These are phyloP conservation scores for Larix sibirica DNA, from an alignment of 83 land plant genomes.

Conservation along the genomic window DNA sequence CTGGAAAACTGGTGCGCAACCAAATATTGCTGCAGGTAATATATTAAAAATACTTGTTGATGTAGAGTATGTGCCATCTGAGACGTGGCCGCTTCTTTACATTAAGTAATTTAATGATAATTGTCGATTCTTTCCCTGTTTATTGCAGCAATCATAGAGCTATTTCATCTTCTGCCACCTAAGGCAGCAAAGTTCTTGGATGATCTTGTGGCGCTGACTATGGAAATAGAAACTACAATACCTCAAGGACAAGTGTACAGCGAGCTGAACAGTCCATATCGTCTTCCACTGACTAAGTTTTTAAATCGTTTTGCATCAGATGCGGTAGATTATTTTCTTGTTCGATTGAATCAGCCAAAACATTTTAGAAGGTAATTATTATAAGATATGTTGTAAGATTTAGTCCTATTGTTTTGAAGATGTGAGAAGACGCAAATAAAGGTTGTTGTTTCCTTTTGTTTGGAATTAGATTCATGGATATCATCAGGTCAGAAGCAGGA, in stretches of 20 bases:
- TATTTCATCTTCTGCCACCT: slow-evolving; percentile 93
- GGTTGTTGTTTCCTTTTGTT: slow-evolving; percentile 5
- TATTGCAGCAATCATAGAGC: slow-evolving; percentile 95
- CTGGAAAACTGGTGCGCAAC: slow-evolving; percentile 98
- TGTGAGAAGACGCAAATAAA: neutral
- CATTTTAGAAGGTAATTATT: slow-evolving; percentile 81
- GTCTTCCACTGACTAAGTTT: slow-evolving; percentile 91
- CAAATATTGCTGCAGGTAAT: slow-evolving; percentile 97
- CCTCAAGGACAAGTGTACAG: slow-evolving; percentile 95
- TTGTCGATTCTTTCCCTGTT: neutral
- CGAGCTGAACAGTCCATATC: slow-evolving; percentile 98
- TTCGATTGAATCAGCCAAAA: slow-evolving; percentile 73
- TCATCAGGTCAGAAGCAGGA: slow-evolving; percentile 93
- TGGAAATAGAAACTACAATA: slow-evolving; percentile 90
- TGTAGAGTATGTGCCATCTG: neutral
- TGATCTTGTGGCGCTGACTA: slow-evolving; percentile 83
- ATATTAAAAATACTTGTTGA: neutral
- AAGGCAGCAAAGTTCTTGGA: slow-evolving; percentile 96
- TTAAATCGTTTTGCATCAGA: slow-evolving; percentile 88
- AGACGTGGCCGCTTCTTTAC: neutral
- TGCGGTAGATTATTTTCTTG: slow-evolving; percentile 96
- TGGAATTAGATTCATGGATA: slow-evolving; percentile 85
- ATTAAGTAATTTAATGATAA: neutral
- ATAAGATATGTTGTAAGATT: neutral
- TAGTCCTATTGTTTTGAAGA: neutral